Percentiles rank a stretch among this genome's conserved stretches.
Evolutionary conservation across 305 asterid genomes (phyloP).

Genomic region (Stenogyne calaminthoides): DNA sequence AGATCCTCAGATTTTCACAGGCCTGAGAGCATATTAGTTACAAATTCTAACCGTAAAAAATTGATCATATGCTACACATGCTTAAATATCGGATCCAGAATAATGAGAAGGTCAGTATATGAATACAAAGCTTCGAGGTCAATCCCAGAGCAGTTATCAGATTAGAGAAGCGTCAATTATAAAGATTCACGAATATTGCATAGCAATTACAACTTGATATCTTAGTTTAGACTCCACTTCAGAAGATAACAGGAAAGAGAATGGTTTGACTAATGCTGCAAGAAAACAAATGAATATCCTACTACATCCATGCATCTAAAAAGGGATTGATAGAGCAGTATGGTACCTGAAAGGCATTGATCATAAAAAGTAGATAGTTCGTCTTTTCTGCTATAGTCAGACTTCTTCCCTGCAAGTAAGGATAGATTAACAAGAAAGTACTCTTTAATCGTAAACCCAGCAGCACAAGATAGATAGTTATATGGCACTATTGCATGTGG

Average conservation of each 20-base stretch:
- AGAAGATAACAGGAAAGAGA: constrained; percentile 1
- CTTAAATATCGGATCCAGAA: background rate
- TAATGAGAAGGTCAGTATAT: background rate
- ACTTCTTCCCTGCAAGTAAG: constrained; percentile 81
- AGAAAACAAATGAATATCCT: constrained; percentile 8
- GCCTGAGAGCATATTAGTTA: background rate
- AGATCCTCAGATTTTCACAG: background rate
- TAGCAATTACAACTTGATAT: constrained; percentile 5
- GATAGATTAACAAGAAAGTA: constrained; percentile 18
- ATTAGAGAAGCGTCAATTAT: background rate
- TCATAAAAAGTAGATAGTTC: constrained; percentile 93
- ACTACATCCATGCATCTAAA: background rate
- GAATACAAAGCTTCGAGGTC: background rate
- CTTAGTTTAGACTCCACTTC: constrained; percentile 10
- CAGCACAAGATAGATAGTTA: background rate
- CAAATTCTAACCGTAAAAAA: background rate
- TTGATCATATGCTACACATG: background rate
- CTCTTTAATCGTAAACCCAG: constrained; percentile 13
- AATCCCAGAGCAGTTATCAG: background rate
- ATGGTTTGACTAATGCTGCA: constrained; percentile 18
- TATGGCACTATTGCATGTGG: constrained; percentile 9
- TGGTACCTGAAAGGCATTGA: constrained; percentile 94
- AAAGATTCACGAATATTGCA: constrained; percentile 15
- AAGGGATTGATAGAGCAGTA: constrained; percentile 21
- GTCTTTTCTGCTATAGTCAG: constrained; percentile 89